Base-by-base conservation (phyloP, 495 filamentous ascomycete genomes). In the Glarea lozoyensis region DNA sequence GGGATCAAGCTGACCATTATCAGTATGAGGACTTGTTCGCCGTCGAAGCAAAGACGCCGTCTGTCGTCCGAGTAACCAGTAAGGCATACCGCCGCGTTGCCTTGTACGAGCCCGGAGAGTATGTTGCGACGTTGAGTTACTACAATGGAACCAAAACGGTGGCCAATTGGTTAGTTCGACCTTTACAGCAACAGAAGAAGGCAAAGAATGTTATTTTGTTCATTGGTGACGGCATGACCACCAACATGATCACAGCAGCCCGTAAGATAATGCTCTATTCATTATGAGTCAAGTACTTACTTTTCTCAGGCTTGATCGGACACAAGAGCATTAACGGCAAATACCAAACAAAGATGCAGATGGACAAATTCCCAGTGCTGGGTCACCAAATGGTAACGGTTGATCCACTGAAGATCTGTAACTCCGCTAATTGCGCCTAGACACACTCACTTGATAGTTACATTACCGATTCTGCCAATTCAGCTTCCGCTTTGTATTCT, bases 221-320 rank as follows among this genome's bases (percentile, higher is more conserved):
- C 63, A 78, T 87, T 40, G 82, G 82, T 58, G 81, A 84, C 45
- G 81, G 82, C 40, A 87, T 87, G 82, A 85, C 82, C 3, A 85
- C 80, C 22, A 85, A 84, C 61, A 86, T 86, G 82, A 73, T 75
- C 49, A 76, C 69, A 12, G 43, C 38, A 13, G 32, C 40, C 12
- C 15, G n/a, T n/a, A n/a, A n/a, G n/a, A n/a, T n/a, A n/a, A n/a
- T n/a, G n/a, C n/a, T n/a, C n/a, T n/a, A n/a, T n/a, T n/a, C n/a
- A n/a, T n/a, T n/a, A n/a, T n/a, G n/a, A n/a, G n/a, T n/a, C n/a
- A n/a, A n/a, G n/a, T n/a, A n/a, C n/a, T n/a, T n/a, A n/a, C n/a
- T n/a, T n/a, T n/a, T n/a, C n/a, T n/a, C n/a, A n/a, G n/a, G 82
- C 24, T 63, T 86, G 38, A 77, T 87, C 30, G 82, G 69, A 3